Conservation (phyloP, 495 filamentous ascomycete species). For the Trichoderma reesei region DNA sequence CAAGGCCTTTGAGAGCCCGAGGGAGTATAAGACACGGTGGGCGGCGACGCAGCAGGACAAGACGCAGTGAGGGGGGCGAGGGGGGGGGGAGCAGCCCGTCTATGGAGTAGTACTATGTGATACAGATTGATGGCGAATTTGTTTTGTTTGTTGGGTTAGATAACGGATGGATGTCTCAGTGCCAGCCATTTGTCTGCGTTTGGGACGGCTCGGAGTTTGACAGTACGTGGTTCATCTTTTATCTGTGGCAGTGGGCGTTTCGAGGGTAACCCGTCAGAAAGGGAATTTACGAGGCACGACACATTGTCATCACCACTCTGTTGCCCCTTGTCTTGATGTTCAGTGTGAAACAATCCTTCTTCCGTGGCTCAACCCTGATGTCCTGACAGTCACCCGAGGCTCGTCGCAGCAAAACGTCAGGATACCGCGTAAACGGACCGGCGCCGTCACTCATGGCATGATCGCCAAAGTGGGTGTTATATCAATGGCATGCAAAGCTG, state of each 20-base stretch:
- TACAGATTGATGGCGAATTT: no score
- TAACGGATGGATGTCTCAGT: no score
- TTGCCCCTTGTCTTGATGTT: no score
- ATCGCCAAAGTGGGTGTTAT: not conserved
- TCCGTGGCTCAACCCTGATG: no score
- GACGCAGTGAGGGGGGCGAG: not conserved
- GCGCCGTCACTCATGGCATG: not conserved
- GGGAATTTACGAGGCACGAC: no score
- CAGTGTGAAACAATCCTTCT: no score
- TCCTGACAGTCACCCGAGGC: no score
- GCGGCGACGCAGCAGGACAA: not conserved
- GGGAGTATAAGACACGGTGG: slow-evolving; percentile 59
- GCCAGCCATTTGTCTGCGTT: not conserved
- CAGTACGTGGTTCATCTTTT: no score
- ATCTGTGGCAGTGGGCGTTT: not conserved
- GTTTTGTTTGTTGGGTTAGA: no score
- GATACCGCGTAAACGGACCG: not conserved
- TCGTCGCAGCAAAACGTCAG: not conserved
- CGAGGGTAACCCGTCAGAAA: not conserved
- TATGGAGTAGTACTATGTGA: no score
- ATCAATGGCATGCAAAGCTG: not conserved
- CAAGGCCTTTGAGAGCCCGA: slow-evolving; percentile 64
- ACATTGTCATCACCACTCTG: no score
- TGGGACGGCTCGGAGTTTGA: not conserved
- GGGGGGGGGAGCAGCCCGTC: no score